Conservation (phyloP, 1,284 basidiomycete species). For the Vanrija humicola region DNA sequence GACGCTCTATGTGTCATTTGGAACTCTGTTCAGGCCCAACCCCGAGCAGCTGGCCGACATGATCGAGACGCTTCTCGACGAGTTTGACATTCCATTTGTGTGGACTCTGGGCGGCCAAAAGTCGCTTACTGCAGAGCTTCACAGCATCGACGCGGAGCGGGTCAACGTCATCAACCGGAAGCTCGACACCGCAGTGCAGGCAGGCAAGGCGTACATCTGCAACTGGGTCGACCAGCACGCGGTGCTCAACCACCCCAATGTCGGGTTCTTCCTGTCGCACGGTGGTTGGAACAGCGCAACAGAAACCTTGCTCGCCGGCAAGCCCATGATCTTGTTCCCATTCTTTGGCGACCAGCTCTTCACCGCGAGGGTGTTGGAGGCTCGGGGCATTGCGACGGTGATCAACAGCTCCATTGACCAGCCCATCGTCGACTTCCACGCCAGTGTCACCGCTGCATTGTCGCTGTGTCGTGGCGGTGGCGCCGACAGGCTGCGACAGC, state of each 20-base stretch:
- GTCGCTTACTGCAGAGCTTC: background rate
- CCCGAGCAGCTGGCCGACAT: background rate
- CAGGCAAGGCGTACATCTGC: background rate
- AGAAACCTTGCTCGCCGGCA: background rate
- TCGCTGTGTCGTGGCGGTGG: too few relatives aligned
- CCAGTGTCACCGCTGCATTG: background rate
- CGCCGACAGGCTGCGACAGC: too few relatives aligned
- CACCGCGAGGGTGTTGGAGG: background rate
- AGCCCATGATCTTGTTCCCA: constrained; percentile 9
- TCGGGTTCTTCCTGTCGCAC: constrained; percentile 2
- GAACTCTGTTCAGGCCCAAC: background rate
- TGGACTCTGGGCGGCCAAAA: background rate
- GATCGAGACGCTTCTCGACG: background rate
- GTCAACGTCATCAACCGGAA: background rate
- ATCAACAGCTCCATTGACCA: background rate
- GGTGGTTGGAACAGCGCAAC: constrained; percentile 2
- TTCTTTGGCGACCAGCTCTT: background rate
- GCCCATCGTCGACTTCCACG: background rate
- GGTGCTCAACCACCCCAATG: constrained; percentile 1
- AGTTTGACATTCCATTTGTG: background rate
- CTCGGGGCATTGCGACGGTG: background rate
- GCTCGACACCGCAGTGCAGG: background rate
- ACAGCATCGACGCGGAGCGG: background rate
- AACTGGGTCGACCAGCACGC: background rate
- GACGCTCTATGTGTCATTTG: background rate